A percentile compares a stretch with the other conserved stretches of the same genome.
phyloP scores from a whole-genome alignment of 2,329 filamentous ascomycete genomes.

The Colletotrichum plurivorum region DNA sequence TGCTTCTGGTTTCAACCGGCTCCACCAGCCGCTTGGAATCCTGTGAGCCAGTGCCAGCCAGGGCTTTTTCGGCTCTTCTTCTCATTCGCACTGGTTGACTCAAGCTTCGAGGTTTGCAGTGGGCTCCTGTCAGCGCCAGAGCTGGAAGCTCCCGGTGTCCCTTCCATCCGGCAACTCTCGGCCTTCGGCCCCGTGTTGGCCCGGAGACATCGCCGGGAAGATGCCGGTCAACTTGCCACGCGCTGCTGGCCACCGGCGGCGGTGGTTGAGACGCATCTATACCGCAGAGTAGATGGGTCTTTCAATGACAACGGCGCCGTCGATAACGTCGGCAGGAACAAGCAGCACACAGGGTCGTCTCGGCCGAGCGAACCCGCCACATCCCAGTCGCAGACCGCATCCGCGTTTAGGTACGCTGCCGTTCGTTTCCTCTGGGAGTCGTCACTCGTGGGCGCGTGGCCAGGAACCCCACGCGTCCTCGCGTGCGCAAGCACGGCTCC shows the following conservation, averaged over 20 bases:
- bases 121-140: slow-evolving; percentile 8
- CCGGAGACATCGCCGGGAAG: not conserved
- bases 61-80: slow-evolving; percentile 1
- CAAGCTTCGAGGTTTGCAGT: not conserved
- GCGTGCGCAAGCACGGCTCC: slow-evolving; percentile 9
- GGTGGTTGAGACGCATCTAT: not conserved
- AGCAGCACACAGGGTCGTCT: not conserved
- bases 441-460: not conserved
- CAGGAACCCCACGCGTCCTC: slow-evolving; percentile 9
- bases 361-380: not conserved
- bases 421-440: slow-evolving; percentile 4
- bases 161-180: not conserved
- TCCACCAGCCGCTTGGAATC: slow-evolving; percentile 4
- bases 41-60: not conserved
- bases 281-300: not conserved
- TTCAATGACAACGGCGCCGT: not conserved
- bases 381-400: slow-evolving; percentile 3
- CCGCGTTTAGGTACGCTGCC: not conserved
- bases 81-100: not conserved
- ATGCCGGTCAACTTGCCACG: not conserved
- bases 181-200: not conserved
- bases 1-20: slow-evolving; percentile 17
- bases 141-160: not conserved
- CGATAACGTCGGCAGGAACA: not conserved
- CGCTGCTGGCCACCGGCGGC: not conserved